phyloP scores from a whole-genome alignment of 305 asterid genomes.

The Fraxinus ornus region DNA sequence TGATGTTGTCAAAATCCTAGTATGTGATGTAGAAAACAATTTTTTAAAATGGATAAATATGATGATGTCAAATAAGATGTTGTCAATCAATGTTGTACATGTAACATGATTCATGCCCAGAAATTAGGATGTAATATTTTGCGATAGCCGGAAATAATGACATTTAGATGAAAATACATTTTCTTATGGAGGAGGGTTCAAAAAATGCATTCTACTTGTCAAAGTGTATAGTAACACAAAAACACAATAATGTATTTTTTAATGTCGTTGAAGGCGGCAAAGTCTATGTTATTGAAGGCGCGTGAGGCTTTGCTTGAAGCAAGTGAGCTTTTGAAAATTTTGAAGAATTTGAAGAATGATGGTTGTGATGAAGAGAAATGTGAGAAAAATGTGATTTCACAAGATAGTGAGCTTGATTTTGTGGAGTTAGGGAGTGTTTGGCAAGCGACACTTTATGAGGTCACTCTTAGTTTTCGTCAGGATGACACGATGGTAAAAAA shows the following conservation, averaged over 20 bases:
- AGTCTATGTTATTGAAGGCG: slow-evolving; percentile 55
- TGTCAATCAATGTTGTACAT: too few relatives aligned
- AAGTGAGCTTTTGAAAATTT: slow-evolving; percentile 34
- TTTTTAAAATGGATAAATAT: too few relatives aligned
- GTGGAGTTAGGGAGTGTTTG: slow-evolving; percentile 71
- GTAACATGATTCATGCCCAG: too few relatives aligned
- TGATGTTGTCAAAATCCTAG: too few relatives aligned
- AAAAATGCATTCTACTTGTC: neutral
- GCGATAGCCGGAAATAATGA: neutral
- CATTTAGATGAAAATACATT: neutral
- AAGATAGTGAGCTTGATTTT: slow-evolving; percentile 49
- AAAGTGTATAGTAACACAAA: neutral
- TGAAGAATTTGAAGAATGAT: slow-evolving; percentile 53
- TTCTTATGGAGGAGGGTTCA: neutral
- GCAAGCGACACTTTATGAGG: slow-evolving; percentile 74
- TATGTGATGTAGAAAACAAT: too few relatives aligned
- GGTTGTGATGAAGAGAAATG: slow-evolving; percentile 29
- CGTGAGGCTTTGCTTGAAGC: slow-evolving; percentile 60
- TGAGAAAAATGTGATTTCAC: slow-evolving; percentile 20
- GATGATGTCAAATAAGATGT: too few relatives aligned
- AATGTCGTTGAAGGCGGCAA: slow-evolving; percentile 50
- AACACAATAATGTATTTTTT: neutral
- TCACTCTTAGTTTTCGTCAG: slow-evolving; percentile 40
- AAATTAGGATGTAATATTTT: too few relatives aligned
- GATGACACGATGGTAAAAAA: slow-evolving; percentile 28